A percentile compares a stretch with the other conserved stretches of the same genome.
phyloP scores from a whole-genome alignment of 257 asterid species.

The Solanum lycopersicoides region DNA sequence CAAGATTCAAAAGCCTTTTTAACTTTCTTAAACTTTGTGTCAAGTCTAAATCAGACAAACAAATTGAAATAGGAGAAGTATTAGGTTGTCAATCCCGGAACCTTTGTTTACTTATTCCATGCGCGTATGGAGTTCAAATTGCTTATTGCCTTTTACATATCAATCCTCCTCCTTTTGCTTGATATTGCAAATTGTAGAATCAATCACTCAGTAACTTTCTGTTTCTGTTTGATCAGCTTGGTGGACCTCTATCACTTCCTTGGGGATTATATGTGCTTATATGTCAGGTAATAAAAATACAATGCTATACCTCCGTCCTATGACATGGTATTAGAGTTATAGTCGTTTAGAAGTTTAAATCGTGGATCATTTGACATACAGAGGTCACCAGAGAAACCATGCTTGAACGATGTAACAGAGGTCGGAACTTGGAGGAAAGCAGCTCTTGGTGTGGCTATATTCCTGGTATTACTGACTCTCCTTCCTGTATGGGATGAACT shows the following conservation, averaged over 20 bases:
- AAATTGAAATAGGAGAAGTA: neutral
- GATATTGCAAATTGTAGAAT: neutral
- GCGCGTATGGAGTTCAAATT: neutral
- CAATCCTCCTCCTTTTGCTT: neutral
- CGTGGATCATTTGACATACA: conserved; percentile 13
- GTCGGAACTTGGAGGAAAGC: conserved; percentile 81
- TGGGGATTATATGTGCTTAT: conserved; percentile 97
- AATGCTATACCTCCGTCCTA: neutral
- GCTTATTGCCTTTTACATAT: neutral
- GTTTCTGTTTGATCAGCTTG: conserved; percentile 42
- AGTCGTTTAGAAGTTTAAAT: neutral
- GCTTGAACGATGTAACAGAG: conserved; percentile 91
- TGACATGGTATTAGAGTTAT: neutral
- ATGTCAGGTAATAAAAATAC: conserved; percentile 59
- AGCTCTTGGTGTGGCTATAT: conserved; percentile 25
- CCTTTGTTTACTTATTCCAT: neutral
- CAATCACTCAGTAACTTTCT: neutral
- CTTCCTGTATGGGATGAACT: conserved; percentile 97
- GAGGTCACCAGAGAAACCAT: conserved; percentile 91
- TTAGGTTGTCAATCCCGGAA: neutral
- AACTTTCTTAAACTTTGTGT: neutral
- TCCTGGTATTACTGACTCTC: conserved; percentile 67
- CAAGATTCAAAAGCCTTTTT: neutral
- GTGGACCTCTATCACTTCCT: conserved; percentile 95
- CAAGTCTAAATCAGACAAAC: neutral